These are phyloP conservation scores for Dendrobium catenatum DNA, from an alignment of 106 monocot genomes.

Conservation along the genomic window DNA sequence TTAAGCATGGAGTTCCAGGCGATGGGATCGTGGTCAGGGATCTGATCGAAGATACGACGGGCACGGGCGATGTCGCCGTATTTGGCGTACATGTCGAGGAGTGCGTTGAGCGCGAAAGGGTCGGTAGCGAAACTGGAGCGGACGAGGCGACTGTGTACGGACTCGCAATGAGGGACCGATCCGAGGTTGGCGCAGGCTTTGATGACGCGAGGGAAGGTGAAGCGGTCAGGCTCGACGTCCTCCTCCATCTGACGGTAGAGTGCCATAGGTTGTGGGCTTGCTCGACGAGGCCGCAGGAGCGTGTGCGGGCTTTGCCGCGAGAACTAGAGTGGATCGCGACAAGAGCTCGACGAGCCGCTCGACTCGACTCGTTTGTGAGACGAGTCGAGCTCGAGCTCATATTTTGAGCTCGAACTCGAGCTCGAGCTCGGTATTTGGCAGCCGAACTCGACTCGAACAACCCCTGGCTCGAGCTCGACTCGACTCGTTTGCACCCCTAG, in stretches of 20 bases:
- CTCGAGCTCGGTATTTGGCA: too few relatives aligned
- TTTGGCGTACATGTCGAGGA: slow-evolving; percentile 62
- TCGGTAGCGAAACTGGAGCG: slow-evolving; percentile 43
- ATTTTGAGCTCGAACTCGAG: too few relatives aligned
- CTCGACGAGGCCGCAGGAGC: slow-evolving; percentile 27
- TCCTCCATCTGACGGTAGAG: slow-evolving; percentile 78
- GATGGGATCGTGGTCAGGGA: too few relatives aligned
- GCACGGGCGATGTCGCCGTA: too few relatives aligned
- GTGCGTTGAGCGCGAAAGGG: slow-evolving; percentile 52
- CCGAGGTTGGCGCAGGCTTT: slow-evolving; percentile 71
- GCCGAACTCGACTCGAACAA: too few relatives aligned
- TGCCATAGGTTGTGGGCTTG: slow-evolving; percentile 66
- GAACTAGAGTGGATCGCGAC: background rate
- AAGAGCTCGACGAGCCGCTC: too few relatives aligned
- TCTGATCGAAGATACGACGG: too few relatives aligned
- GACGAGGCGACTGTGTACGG: slow-evolving; percentile 12
- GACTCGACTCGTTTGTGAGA: too few relatives aligned
- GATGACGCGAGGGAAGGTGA: slow-evolving; percentile 68
- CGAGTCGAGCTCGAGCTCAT: too few relatives aligned
- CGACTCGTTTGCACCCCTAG: too few relatives aligned
- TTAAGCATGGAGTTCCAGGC: too few relatives aligned
- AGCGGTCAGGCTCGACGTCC: slow-evolving; percentile 55
- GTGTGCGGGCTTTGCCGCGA: slow-evolving; percentile 19
- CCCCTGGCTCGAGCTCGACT: too few relatives aligned
- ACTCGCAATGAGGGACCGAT: slow-evolving; percentile 20